Evolutionary conservation across 1,284 basidiomycete species (phyloP).

Genomic region (Apiotrichum gamsii): DNA sequence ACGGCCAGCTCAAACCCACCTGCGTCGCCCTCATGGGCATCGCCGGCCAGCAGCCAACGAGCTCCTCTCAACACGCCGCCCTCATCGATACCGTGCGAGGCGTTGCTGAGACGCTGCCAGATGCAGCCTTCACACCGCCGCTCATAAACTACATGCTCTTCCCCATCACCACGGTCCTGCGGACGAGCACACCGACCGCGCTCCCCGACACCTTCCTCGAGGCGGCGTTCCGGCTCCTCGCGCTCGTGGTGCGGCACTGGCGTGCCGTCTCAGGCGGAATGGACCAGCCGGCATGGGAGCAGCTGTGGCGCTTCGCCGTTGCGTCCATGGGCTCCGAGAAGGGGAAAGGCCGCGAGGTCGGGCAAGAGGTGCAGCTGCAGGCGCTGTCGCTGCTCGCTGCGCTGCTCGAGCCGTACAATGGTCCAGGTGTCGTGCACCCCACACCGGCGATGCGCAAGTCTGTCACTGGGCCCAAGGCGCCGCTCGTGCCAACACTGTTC

Average conservation of each 20-base stretch:
- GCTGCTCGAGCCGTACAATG: slow-evolving; percentile 21
- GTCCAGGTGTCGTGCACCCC: slow-evolving; percentile 42
- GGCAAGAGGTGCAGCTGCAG: slow-evolving; percentile 34
- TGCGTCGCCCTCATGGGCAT: slow-evolving; percentile 71
- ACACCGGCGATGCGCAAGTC: slow-evolving; percentile 52
- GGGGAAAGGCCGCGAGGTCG: slow-evolving; percentile 53
- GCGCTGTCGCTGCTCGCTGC: slow-evolving; percentile 31
- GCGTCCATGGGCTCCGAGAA: slow-evolving; percentile 54
- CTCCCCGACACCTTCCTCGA: slow-evolving; percentile 77
- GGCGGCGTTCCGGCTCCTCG: slow-evolving; percentile 60
- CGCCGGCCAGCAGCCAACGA: slow-evolving; percentile 56
- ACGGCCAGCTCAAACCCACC: slow-evolving; percentile 60
- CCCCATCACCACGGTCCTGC: slow-evolving; percentile 73
- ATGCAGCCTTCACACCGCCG: slow-evolving; percentile 52
- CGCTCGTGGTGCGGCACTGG: slow-evolving; percentile 66
- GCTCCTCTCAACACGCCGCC: slow-evolving; percentile 52
- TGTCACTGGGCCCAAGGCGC: slow-evolving; percentile 45
- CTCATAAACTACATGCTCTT: slow-evolving; percentile 78
- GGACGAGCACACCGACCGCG: slow-evolving; percentile 55
- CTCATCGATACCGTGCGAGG: slow-evolving; percentile 56
- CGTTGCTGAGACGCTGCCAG: slow-evolving; percentile 51
- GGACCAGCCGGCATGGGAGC: slow-evolving; percentile 60
- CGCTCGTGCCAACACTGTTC: slow-evolving; percentile 67
- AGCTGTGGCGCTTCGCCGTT: slow-evolving; percentile 72
- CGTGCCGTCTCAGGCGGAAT: slow-evolving; percentile 59